These are phyloP conservation scores for Protomyces macrosporus DNA, from an alignment of 1,139 yeast species.

Conservation along the genomic window DNA sequence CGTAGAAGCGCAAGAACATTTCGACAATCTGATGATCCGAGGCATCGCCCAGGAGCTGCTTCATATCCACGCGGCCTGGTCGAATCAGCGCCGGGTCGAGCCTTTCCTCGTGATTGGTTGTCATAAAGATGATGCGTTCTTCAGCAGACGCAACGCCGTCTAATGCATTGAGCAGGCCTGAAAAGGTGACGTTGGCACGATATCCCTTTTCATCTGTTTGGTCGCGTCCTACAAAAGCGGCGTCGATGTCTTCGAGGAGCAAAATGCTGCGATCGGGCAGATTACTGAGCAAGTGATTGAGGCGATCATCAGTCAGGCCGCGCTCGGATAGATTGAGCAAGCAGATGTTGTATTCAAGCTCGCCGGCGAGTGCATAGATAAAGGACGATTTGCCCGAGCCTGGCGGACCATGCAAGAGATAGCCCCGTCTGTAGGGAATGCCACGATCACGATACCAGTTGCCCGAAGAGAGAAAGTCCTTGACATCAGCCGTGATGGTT, in stretches of 20 bases:
- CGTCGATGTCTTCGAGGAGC: constrained; percentile 87
- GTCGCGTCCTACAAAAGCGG: constrained; percentile 81
- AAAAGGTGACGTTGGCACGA: constrained; percentile 72
- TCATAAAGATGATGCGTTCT: constrained; percentile 93
- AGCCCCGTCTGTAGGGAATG: constrained; percentile 94
- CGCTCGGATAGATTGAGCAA: constrained; percentile 84
- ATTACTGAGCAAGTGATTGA: constrained; percentile 92
- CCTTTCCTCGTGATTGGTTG: constrained; percentile 92
- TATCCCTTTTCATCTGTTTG: constrained; percentile 55
- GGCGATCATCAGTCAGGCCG: constrained; percentile 85
- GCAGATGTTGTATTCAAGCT: constrained; percentile 90
- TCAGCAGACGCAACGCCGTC: constrained; percentile 99
- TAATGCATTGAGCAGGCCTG: constrained; percentile 85
- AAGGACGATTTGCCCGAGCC: constrained; percentile 96
- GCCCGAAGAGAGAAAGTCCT: constrained; percentile 72
- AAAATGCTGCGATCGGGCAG: constrained; percentile 84
- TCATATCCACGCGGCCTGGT: constrained; percentile 92
- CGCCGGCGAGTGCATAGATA: constrained; percentile 95
- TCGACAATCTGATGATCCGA: constrained; percentile 67
- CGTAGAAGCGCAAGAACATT: constrained; percentile 83
- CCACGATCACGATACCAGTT: constrained; percentile 94
- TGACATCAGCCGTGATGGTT: constrained; percentile 60
- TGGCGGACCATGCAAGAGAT: constrained; percentile 92
- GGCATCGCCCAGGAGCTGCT: constrained; percentile 73
- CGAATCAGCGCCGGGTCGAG: constrained; percentile 71